Evolutionary conservation across 1,139 yeast genomes (phyloP).

Genomic region (Casaregolazyma lundiana): DNA sequence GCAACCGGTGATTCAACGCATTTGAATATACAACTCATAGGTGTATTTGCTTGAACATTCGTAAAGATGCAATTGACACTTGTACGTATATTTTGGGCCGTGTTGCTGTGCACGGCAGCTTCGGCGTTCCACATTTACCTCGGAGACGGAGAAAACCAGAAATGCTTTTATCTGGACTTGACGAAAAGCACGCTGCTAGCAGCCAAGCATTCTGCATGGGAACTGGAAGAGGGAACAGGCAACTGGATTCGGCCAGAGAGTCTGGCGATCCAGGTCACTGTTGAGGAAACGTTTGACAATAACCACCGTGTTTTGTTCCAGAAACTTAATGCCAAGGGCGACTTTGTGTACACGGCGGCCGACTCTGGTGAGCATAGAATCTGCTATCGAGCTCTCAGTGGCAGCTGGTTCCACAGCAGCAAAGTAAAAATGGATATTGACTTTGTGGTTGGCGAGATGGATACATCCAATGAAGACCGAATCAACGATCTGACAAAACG

Average conservation of each 20-base stretch:
- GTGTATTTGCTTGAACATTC: background rate
- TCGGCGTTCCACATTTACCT: slow-evolving; percentile 48
- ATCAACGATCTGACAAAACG: slow-evolving; percentile 50
- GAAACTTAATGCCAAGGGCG: slow-evolving; percentile 54
- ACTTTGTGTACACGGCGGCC: slow-evolving; percentile 62
- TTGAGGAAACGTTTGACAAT: slow-evolving; percentile 62
- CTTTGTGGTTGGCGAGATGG: slow-evolving; percentile 54
- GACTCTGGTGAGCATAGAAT: slow-evolving; percentile 71
- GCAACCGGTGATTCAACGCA: too few species aligned
- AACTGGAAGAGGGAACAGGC: slow-evolving; percentile 43
- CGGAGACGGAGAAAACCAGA: slow-evolving; percentile 50
- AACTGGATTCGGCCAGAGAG: slow-evolving; percentile 44
- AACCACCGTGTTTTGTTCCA: slow-evolving; percentile 67
- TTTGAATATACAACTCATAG: background rate
- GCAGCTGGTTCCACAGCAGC: slow-evolving; percentile 52
- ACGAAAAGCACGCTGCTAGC: slow-evolving; percentile 54
- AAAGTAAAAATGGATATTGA: slow-evolving; percentile 47
- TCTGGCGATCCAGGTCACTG: slow-evolving; percentile 47
- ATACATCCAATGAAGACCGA: slow-evolving; percentile 46
- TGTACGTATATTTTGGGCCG: background rate
- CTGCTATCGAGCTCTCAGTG: slow-evolving; percentile 62
- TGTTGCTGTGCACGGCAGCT: slow-evolving; percentile 3
- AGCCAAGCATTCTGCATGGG: slow-evolving; percentile 53
- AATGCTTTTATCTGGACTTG: slow-evolving; percentile 65
- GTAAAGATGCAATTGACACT: slow-evolving; percentile 3